These are phyloP conservation scores for Reutealis trisperma DNA, from an alignment of 345 rosid genomes.

Conservation along the genomic window DNA sequence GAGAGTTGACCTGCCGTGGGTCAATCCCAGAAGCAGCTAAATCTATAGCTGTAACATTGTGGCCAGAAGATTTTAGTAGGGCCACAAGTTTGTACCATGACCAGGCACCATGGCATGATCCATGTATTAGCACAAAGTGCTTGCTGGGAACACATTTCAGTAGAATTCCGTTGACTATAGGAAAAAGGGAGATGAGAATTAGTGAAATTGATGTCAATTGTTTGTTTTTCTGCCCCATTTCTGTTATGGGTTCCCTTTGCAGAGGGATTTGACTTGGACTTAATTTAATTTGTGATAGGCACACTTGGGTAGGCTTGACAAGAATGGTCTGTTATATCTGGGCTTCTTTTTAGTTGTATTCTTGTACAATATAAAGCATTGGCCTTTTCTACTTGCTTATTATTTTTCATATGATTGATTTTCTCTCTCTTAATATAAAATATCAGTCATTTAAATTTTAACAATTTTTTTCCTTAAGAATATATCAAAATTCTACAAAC, in stretches of 20 bases:
- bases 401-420: no score
- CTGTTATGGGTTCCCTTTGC: background rate
- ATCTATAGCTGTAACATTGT: conserved; percentile 38
- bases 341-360: background rate
- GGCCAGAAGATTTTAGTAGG: conserved; percentile 30
- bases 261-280: background rate
- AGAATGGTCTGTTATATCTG: background rate
- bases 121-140: conserved; percentile 47
- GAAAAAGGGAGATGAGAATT: conserved; percentile 15
- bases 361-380: no score
- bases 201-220: background rate
- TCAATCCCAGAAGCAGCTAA: conserved; percentile 45
- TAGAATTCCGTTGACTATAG: background rate
- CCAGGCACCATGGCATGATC: conserved; percentile 48
- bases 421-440: no score
- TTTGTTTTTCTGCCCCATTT: conserved; percentile 4
- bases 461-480: no score
- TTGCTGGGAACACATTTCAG: background rate
- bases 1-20: conserved; percentile 16
- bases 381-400: no score
- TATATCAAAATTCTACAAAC: no score
- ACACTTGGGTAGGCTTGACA: background rate
- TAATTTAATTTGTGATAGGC: background rate
- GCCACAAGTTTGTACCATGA: conserved; percentile 42
- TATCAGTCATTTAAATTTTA: no score